A percentile compares a stretch with the other conserved stretches of the same genome.
phyloP scores from a whole-genome alignment of 257 asterid genomes.

The Penstemon newberryi region DNA sequence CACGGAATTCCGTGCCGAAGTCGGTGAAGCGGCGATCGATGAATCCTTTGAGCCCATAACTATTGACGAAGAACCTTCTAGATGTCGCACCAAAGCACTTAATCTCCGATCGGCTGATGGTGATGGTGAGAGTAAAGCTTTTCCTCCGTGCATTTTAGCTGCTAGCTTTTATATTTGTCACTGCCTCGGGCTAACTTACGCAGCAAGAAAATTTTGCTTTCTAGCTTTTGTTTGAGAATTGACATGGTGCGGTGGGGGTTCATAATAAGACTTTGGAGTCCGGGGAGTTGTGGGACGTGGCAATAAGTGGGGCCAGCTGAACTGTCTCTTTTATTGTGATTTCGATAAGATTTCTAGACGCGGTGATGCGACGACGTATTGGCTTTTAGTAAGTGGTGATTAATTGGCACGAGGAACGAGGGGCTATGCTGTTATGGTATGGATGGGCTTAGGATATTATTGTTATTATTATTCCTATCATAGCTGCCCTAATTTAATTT shows the following conservation, averaged over 20 bases:
- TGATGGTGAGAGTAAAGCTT: conserved; percentile 27
- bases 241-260: conserved; percentile 25
- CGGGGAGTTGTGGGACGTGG: conserved; percentile 26
- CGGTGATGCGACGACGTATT: too few species aligned
- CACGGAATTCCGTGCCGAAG: conserved; percentile 49
- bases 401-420: too few species aligned
- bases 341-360: too few species aligned
- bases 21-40: conserved; percentile 56
- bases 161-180: not conserved
- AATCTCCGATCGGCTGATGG: conserved; percentile 72
- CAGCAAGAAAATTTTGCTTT: conserved; percentile 15
- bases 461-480: too few species aligned
- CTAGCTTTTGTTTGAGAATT: not conserved
- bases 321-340: not conserved
- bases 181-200: conserved; percentile 22
- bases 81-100: conserved; percentile 57
- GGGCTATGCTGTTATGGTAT: too few species aligned
- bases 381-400: too few species aligned
- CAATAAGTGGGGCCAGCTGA: not conserved
- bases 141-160: conserved; percentile 48
- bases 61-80: conserved; percentile 40
- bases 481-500: too few species aligned
- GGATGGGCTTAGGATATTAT: too few species aligned
- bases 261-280: conserved; percentile 2
- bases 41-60: conserved; percentile 26